These are phyloP conservation scores for Acacia concinna DNA, from an alignment of 331 rosid genomes.

Conservation along the genomic window DNA sequence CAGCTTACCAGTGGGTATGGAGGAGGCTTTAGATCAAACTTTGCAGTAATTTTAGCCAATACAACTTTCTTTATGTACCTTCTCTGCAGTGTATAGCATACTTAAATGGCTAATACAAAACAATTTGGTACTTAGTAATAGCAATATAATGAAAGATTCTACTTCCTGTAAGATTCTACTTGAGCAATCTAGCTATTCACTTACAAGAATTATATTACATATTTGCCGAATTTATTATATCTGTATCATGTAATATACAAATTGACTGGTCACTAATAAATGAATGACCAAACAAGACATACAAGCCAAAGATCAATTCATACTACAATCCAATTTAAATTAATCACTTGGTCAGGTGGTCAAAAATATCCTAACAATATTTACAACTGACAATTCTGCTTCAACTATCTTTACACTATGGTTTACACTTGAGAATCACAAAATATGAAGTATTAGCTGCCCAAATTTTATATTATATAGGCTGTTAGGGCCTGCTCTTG, in stretches of 20 bases:
- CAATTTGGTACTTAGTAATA: background rate
- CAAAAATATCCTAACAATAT: background rate
- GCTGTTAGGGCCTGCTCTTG: background rate
- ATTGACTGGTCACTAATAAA: background rate
- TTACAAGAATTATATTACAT: background rate
- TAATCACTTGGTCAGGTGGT: background rate
- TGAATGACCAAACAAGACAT: background rate
- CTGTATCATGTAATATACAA: background rate
- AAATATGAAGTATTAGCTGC: background rate
- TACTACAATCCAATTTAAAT: background rate
- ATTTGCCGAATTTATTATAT: background rate
- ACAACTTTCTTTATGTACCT: slow-evolving; percentile 32
- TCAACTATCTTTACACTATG: background rate
- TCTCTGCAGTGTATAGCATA: slow-evolving; percentile 33
- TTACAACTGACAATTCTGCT: background rate
- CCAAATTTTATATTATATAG: background rate
- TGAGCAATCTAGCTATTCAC: background rate
- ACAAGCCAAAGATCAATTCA: background rate
- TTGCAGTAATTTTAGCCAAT: slow-evolving; percentile 30
- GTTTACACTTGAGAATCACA: background rate
- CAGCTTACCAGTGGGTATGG: slow-evolving; percentile 47
- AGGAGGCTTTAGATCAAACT: slow-evolving; percentile 46
- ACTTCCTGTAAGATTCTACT: slow-evolving; percentile 1
- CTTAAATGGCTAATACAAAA: background rate
- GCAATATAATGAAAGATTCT: background rate